Evolutionary conservation across 2,329 filamentous ascomycete species (phyloP).

Genomic region (Emergomyces orientalis): DNA sequence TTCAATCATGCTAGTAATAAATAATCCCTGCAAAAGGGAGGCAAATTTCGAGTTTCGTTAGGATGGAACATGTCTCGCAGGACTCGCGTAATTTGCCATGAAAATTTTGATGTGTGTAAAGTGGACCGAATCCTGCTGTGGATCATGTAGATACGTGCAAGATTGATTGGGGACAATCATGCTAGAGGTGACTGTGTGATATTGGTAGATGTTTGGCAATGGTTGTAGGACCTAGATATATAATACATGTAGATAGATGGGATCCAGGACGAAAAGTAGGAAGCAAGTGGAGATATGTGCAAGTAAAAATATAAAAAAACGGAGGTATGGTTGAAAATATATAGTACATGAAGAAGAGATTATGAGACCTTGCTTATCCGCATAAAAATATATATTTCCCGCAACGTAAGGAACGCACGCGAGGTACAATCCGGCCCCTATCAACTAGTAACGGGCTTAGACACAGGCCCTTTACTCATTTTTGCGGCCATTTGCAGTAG

Average conservation of each 20-base stretch:
- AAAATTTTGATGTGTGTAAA: not conserved
- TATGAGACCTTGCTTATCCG: not conserved
- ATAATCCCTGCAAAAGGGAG: not conserved
- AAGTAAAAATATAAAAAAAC: constrained; percentile 19
- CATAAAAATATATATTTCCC: not conserved
- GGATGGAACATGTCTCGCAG: too few species aligned
- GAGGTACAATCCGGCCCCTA: not conserved
- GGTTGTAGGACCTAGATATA: constrained; percentile 12
- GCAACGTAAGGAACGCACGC: too few species aligned
- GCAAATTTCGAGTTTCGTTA: not conserved
- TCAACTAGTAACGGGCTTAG: not conserved
- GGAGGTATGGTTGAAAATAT: constrained; percentile 13
- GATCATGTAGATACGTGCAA: not conserved
- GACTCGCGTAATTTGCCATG: not conserved
- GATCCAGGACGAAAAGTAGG: constrained; percentile 1
- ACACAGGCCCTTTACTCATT: constrained; percentile 18
- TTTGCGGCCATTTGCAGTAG: constrained; percentile 45
- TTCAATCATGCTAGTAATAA: not conserved
- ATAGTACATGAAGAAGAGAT: constrained; percentile 10
- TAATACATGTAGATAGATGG: constrained; percentile 9
- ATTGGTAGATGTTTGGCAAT: not conserved
- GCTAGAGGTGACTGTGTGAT: not conserved
- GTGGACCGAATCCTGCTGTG: not conserved
- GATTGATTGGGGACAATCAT: not conserved
- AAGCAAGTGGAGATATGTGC: not conserved